These are phyloP conservation scores for Boletus sp. DNA, from an alignment of 768 basidiomycete genomes.

Conservation along the genomic window DNA sequence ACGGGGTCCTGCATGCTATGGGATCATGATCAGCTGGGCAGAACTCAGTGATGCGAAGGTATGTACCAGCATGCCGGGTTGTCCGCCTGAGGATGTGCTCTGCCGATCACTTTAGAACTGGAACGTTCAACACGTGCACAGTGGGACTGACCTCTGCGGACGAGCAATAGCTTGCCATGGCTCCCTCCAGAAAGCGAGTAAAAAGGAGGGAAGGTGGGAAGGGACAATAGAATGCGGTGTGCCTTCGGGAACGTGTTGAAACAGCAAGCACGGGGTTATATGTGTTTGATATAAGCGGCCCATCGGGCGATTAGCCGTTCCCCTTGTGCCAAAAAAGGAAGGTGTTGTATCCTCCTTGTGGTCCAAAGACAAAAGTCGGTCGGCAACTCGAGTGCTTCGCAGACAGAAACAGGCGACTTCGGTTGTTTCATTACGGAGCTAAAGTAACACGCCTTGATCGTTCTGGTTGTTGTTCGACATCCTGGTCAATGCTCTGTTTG, in stretches of 20 bases:
- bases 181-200: slow-evolving; percentile 1
- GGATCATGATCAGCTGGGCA: slow-evolving; percentile 1
- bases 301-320: slow-evolving; percentile 4
- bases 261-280: slow-evolving; percentile 14
- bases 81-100: slow-evolving; percentile 25
- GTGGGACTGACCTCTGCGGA: slow-evolving; percentile 27
- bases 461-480: background rate
- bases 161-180: slow-evolving; percentile 27
- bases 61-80: slow-evolving; percentile 14
- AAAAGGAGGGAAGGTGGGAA: background rate
- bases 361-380: slow-evolving; percentile 25
- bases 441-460: slow-evolving; percentile 5
- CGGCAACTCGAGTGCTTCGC: slow-evolving; percentile 11
- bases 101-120: slow-evolving; percentile 13
- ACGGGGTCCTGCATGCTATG: slow-evolving; percentile 30
- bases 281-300: slow-evolving; percentile 6
- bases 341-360: slow-evolving; percentile 26
- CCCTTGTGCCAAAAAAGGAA: slow-evolving; percentile 33
- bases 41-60: background rate
- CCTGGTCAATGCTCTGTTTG: background rate
- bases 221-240: background rate
- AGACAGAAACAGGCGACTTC: background rate
- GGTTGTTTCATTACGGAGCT: slow-evolving; percentile 17
- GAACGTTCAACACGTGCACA: background rate
- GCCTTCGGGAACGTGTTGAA: slow-evolving; percentile 5